phyloP scores from a whole-genome alignment of 139 green algal species.

The Diplosphaera chodatii region DNA sequence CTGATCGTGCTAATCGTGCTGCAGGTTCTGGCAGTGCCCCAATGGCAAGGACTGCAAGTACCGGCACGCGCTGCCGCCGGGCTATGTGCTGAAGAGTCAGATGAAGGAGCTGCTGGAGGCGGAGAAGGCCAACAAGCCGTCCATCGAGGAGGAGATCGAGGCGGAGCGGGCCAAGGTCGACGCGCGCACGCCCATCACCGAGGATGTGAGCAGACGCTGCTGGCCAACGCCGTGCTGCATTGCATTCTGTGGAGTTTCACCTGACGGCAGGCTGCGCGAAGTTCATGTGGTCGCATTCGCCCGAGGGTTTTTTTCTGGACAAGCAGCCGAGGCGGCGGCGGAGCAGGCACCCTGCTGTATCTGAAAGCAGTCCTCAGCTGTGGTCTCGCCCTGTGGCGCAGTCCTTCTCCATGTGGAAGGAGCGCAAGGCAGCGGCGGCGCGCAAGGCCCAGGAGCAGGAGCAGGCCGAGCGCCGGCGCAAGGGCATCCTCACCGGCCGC shows the following conservation, averaged over 20 bases:
- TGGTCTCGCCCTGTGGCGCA: too few species aligned
- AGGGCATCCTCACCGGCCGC: constrained; percentile 74
- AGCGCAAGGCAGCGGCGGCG: constrained; percentile 33
- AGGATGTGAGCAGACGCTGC: too few species aligned
- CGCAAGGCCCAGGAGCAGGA: constrained; percentile 27
- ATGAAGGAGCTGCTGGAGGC: constrained; percentile 82
- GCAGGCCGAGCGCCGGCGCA: constrained; percentile 58
- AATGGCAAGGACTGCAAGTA: constrained; percentile 95
- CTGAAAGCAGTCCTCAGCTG: too few species aligned
- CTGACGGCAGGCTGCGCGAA: too few species aligned
- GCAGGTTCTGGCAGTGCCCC: constrained; percentile 93
- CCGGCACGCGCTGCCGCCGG: constrained; percentile 85
- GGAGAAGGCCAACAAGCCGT: constrained; percentile 49
- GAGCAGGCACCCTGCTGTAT: too few species aligned
- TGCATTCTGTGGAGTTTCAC: too few species aligned
- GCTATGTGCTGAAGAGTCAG: constrained; percentile 93
- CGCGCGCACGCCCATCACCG: constrained; percentile 76
- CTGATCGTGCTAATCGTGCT: too few species aligned
- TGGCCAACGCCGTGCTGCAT: too few species aligned
- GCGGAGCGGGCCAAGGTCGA: constrained; percentile 79
- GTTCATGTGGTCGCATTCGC: too few species aligned
- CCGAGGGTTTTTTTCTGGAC: too few species aligned
- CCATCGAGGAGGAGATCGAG: constrained; percentile 88
- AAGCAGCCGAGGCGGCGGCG: too few species aligned
- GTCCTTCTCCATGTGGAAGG: constrained; percentile 51